Evolutionary conservation across 192 early-diverging fungal genomes (phyloP), one percentile per base, ranked within the genome.

Genomic region (Rhizophagus prolifer): DNA sequence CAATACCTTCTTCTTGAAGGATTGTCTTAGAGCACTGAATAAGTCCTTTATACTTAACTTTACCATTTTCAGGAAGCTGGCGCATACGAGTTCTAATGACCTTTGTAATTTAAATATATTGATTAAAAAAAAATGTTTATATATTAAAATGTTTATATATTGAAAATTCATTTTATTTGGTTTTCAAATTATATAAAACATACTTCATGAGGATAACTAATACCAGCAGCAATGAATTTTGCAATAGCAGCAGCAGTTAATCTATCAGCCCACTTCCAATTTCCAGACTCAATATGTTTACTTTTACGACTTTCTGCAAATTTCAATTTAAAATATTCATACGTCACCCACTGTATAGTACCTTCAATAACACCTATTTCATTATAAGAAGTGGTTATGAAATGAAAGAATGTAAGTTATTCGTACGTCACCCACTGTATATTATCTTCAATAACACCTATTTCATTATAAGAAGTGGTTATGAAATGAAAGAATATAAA

Each of bases 401-500:
- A n/a, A n/a, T n/a, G n/a, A n/a, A n/a, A n/a, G n/a, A n/a, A n/a
- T n/a, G n/a, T n/a, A n/a, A n/a, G n/a, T n/a, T 94, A 89, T 81
- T 99, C 97, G 82, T 99, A 99, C 34, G 94, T 90, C 44, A 95
- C 91, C 92, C 97, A 99, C 82, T 99, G 97, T 38, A 97, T 92
- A 0, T 95, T 94, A 50, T 91, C 89, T 77, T 99, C 96, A 3
- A 91, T 87, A 1, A 97, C 88, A 10, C 97, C 94, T 90, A 80
- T 61, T 41, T 50, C 47, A 63, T 23, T 4, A 70, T 62, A 71
- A 9, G 21, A 0, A 28, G 13, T 5, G 25, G 30, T 26, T 3
- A 26, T 38, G 9, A 26, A 10, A 66, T n/a, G 14, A 63, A 10
- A 38, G 31, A 19, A 44, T 76, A 25, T 31, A 16, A 41, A 1